Base-by-base conservation (phyloP, 257 asterid genomes). In the Henckelia pumila region DNA sequence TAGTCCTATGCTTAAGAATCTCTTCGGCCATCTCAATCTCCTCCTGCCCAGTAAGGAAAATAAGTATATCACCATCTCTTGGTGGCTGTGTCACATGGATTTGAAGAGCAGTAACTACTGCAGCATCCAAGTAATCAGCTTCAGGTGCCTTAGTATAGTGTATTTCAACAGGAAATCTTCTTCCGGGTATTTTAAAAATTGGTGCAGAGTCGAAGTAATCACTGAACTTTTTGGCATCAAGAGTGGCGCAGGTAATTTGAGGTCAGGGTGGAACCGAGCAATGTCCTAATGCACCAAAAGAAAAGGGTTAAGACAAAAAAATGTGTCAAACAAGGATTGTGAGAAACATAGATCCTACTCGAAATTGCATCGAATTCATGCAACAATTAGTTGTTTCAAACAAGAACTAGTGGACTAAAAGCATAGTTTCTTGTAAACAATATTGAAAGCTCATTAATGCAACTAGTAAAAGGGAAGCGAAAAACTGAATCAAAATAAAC, bases 51-150 rank as follows among this genome's bases (percentile, higher is more conserved):
- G 98, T 92, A 23, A 92, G 77, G 69, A 92, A 92, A 73, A 92
- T 77, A 26, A 92, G 77, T 81, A 92, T 86, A 65, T 92, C 98
- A 22, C 97, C 91, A 81, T 91, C 98, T 50, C 96, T 96, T 1
- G 95, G 89, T 2, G 94, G 92, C 63, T 92, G 95, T 7, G 88
- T 87, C 61, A 85, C 92, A 67, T 92, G 98, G 69, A 89, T 92
- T 70, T 92, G 98, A 55, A 92, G 91, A 71, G 95, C 94, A 4
- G 95, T 87, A 35, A 92, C 95, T 40, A 92, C 78, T 28, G 98
- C 91, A 40, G 98, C 97, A 56, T 92, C 97, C 77, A 92, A 73
- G 75, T 92, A 92, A 89, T 92, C 98, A 30, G 98, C 98, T 83
- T 92, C 98, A 3, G 98, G 98, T 68, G 96, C 96, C 72, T 85